Base-by-base conservation (phyloP, 805 yeast genomes). In the Yamadazyma takamatsuzukensis region DNA sequence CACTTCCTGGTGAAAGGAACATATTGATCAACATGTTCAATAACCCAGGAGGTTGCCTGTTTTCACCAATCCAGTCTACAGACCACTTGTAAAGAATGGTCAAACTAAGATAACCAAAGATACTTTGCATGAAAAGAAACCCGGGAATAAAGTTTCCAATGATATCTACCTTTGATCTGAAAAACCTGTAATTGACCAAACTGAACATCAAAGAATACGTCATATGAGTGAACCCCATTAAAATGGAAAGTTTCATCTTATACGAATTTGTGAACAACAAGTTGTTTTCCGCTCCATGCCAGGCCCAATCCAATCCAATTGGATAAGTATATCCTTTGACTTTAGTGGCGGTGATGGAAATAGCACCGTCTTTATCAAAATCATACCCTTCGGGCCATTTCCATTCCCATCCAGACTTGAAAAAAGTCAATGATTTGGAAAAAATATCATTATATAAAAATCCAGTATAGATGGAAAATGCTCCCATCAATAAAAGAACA, bases 251-350 rank as follows among this genome's bases (percentile, higher is more conserved):
- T 46, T 82, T 82, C 89, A 82, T 82, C 55, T 82, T 82, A 56
- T 78, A 80, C 0, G 88, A 81, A 51, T 82, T 82, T 18, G 83
- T 65, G 53, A 82, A 82, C 31, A 82, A 55, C 35, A 82, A 60
- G 19, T 76, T 78, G 50, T 81, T 82, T 39, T 82, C 89, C 19
- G 87, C 61, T n/a, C 87, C 87, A 51, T 82, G 89, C 89, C 89
- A 82, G 11, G 74, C 77, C 56, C 77, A 74, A 58, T 82, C 89
- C 30, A 81, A 54, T 36, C 89, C 89, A 36, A 79, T 57, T 17
- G 76, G 62, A 46, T 81, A 81, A 7, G 70, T 70, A 17, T 78
- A 79, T 3, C 56, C 56, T 11, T 41, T 23, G 6, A 61, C 57
- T 36, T 60, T 64, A 6, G 55, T 54, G 4, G 78, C 87, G 21